Conservation (phyloP, 306 rosid species). For the Elaeagnus macrophylla region DNA sequence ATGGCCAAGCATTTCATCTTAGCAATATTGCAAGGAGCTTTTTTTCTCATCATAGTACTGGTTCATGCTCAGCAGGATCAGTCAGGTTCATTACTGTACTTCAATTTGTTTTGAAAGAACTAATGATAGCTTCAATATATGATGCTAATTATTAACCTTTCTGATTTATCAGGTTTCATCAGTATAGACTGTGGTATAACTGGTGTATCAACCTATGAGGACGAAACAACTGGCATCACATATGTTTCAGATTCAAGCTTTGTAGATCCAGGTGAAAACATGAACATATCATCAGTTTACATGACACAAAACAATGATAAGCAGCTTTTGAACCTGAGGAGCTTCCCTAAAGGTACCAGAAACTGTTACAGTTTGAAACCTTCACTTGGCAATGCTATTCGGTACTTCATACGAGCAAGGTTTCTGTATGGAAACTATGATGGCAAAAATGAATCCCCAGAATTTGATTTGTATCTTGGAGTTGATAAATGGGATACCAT, state of each 20-base stretch:
- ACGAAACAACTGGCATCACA: constrained; percentile 1
- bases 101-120: too few relatives aligned
- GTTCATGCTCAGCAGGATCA: too few relatives aligned
- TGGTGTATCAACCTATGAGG: background rate
- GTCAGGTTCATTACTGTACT: too few relatives aligned
- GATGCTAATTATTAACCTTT: background rate
- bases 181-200: constrained; percentile 28
- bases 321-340: constrained; percentile 14
- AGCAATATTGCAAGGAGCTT: too few relatives aligned
- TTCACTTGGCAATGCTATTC: background rate
- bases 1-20: too few relatives aligned
- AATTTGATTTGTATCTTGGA: constrained; percentile 15
- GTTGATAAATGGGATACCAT: constrained; percentile 7
- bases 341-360: constrained; percentile 26
- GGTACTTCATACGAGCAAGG: constrained; percentile 26
- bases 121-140: background rate
- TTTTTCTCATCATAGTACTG: too few relatives aligned
- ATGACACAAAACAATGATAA: background rate
- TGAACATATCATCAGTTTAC: background rate
- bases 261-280: constrained; percentile 7
- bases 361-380: constrained; percentile 35
- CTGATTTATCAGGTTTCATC: constrained; percentile 18
- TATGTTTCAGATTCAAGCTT: constrained; percentile 14
- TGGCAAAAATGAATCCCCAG: constrained; percentile 3
- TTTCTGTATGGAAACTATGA: constrained; percentile 39